Conservation (phyloP, 768 basidiomycete species). For the Coprinopsis strossmayeri region DNA sequence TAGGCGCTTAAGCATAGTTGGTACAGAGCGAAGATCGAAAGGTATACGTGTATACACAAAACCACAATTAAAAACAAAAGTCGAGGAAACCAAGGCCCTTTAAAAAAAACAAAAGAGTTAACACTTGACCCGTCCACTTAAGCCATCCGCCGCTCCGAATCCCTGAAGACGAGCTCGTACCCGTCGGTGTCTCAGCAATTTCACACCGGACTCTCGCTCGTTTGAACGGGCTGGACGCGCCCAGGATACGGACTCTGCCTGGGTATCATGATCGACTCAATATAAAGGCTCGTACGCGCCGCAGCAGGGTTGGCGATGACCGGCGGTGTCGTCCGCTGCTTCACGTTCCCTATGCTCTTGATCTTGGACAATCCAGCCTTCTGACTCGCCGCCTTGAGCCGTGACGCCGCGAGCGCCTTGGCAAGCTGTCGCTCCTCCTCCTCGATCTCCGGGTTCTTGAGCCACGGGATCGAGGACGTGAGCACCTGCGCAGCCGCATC, state of each 20-base stretch:
- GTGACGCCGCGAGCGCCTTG: neutral
- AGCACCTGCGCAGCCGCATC: constrained; percentile 8
- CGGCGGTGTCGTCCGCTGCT: neutral
- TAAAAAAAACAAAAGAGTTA: neutral
- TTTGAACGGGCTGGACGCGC: neutral
- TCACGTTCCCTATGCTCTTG: constrained; percentile 7
- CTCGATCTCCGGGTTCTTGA: constrained; percentile 8
- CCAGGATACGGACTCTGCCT: neutral
- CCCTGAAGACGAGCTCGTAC: constrained; percentile 18
- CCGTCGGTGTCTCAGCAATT: no score
- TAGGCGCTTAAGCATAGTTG: no score
- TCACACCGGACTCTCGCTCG: no score
- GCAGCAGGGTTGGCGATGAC: neutral
- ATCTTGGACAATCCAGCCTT: neutral
- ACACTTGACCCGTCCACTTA: no score
- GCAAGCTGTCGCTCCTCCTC: constrained; percentile 7
- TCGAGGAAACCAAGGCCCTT: no score
- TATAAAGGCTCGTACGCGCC: constrained; percentile 2
- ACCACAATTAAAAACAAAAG: no score
- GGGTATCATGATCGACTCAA: constrained; percentile 9
- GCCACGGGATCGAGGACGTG: constrained; percentile 8
- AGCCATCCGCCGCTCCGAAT: no score
- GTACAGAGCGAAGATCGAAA: neutral
- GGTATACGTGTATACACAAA: no score
- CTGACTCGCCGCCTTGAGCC: neutral